These are phyloP conservation scores for Camelina sativa DNA, from an alignment of 345 rosid genomes.

Conservation along the genomic window DNA sequence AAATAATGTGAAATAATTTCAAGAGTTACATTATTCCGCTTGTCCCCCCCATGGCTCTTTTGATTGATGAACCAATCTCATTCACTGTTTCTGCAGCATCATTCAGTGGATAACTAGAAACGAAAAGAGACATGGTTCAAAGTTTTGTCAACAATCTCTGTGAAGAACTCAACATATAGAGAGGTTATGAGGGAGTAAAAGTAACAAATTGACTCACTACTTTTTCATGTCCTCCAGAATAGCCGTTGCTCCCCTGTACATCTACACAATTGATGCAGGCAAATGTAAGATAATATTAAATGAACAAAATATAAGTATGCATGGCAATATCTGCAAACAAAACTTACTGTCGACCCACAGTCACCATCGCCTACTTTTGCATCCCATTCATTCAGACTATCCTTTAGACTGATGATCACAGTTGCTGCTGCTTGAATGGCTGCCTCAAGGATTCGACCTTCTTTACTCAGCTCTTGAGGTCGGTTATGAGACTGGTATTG, in stretches of 20 bases:
- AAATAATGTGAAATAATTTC: conserved; percentile 5
- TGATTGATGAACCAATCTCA: conserved; percentile 83
- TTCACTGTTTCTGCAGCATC: conserved; percentile 89
- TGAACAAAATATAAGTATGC: neutral
- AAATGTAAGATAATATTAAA: conserved; percentile 28
- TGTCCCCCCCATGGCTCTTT: conserved; percentile 96
- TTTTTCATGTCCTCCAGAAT: conserved; percentile 87
- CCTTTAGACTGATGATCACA: conserved; percentile 65
- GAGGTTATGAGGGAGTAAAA: neutral
- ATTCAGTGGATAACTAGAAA: conserved; percentile 85
- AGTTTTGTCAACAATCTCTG: neutral
- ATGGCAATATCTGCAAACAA: conserved; percentile 5
- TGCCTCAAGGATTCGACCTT: conserved; percentile 71
- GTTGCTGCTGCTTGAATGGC: conserved; percentile 89
- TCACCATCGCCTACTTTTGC: conserved; percentile 97
- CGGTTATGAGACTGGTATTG: conserved; percentile 61
- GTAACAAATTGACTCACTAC: conserved; percentile 54
- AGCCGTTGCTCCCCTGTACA: conserved; percentile 82
- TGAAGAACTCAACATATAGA: conserved; percentile 31
- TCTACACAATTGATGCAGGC: conserved; percentile 54
- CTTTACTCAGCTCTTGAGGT: conserved; percentile 65
- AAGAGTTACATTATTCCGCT: conserved; percentile 82
- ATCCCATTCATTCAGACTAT: conserved; percentile 92
- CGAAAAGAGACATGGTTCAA: conserved; percentile 24
- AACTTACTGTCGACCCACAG: conserved; percentile 95